Percentiles rank a stretch among this genome's conserved stretches.
Conservation (phyloP, 768 basidiomycete species). For the Mycena vitilis region DNA sequence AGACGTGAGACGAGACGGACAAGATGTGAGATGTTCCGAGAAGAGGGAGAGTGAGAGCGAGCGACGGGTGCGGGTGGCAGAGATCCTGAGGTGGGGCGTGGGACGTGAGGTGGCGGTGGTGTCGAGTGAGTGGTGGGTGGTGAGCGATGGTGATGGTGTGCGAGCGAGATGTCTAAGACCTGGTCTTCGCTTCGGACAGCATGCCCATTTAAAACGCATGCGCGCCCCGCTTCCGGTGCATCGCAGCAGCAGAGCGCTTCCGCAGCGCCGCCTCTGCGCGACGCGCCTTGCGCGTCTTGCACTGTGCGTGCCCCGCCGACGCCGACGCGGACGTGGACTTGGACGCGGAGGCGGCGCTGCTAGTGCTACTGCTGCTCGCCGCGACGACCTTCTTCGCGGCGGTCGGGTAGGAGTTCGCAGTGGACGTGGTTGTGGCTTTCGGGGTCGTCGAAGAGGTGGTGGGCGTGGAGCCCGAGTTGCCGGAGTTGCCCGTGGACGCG, state of each 20-base stretch:
- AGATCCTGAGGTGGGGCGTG: not conserved
- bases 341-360: constrained; percentile 6
- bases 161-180: not conserved
- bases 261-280: constrained; percentile 7
- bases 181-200: not conserved
- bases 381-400: constrained; percentile 1
- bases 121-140: not conserved
- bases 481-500: constrained; percentile 20
- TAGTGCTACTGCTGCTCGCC: not conserved
- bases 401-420: not conserved
- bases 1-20: not conserved
- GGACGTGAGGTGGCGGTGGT: not conserved
- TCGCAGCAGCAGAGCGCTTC: not conserved
- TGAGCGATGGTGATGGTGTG: not conserved
- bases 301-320: not conserved
- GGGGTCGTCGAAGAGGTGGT: not conserved
- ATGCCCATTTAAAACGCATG: not conserved
- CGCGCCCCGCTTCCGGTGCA: constrained; percentile 13
- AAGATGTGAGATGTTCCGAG: not conserved
- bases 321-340: not conserved
- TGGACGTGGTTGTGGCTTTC: not conserved
- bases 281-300: constrained; percentile 23
- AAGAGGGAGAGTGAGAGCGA: not conserved
- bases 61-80: constrained; percentile 3
- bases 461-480: constrained; percentile 7